Evolutionary conservation across 1,284 basidiomycete genomes (phyloP).

Genomic region (Coniophora puteana): DNA sequence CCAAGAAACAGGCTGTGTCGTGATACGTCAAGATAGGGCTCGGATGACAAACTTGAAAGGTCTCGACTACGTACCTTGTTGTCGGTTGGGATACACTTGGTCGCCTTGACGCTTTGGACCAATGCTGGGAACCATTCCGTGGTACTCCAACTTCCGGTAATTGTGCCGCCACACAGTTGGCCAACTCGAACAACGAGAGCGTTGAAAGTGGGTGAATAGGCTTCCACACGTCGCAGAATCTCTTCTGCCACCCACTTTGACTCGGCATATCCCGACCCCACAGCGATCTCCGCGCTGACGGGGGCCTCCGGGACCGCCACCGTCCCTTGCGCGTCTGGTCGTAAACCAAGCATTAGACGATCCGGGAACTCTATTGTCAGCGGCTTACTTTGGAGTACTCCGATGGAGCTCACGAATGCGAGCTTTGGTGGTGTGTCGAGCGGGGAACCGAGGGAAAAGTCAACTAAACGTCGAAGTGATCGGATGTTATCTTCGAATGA

Average conservation of each 20-base stretch:
- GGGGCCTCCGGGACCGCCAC: neutral
- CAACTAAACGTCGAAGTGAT: slow-evolving; percentile 33
- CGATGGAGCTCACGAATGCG: slow-evolving; percentile 31
- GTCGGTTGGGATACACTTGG: neutral
- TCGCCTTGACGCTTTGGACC: slow-evolving; percentile 8
- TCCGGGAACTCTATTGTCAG: no score
- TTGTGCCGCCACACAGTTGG: slow-evolving; percentile 30
- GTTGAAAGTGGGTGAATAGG: slow-evolving; percentile 16
- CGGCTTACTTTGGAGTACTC: slow-evolving; percentile 23
- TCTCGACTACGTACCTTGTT: neutral
- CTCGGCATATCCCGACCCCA: slow-evolving; percentile 34
- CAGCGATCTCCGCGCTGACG: slow-evolving; percentile 17
- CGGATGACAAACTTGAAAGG: neutral
- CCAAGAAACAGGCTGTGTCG: slow-evolving; percentile 2
- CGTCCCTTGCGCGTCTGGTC: no score
- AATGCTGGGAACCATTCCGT: slow-evolving; percentile 28
- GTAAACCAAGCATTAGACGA: no score
- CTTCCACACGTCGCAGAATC: slow-evolving; percentile 21
- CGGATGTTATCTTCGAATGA: slow-evolving; percentile 34
- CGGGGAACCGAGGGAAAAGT: slow-evolving; percentile 31
- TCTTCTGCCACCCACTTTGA: slow-evolving; percentile 40
- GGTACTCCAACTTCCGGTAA: slow-evolving; percentile 25
- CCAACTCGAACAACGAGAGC: slow-evolving; percentile 32
- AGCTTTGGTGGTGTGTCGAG: slow-evolving; percentile 17
- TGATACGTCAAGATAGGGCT: neutral